Conservation (phyloP, 257 asterid genomes). For the Galeopsis tetrahit region DNA sequence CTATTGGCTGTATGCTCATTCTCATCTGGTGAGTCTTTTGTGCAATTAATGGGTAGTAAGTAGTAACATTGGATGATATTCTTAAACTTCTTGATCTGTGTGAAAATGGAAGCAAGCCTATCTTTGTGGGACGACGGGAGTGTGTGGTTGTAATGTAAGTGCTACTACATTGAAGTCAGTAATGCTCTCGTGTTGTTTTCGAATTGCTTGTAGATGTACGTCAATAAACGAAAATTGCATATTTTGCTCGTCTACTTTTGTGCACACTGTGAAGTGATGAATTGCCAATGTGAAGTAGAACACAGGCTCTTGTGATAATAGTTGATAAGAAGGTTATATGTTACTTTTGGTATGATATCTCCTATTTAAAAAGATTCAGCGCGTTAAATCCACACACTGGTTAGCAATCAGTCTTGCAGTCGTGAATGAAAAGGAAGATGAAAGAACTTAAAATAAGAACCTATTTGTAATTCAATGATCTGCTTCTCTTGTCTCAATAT, state of each 20-base stretch:
- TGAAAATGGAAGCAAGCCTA: background rate
- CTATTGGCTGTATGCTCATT: too few species aligned
- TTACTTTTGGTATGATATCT: background rate
- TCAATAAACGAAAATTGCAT: background rate
- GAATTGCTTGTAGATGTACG: background rate
- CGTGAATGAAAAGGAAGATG: background rate
- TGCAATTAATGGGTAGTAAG: background rate
- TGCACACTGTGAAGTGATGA: background rate
- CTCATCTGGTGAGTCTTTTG: too few species aligned
- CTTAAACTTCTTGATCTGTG: background rate
- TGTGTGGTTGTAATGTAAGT: background rate
- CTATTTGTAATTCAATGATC: background rate
- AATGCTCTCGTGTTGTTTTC: background rate
- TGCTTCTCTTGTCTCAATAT: background rate
- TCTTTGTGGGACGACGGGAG: background rate
- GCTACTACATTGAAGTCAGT: background rate
- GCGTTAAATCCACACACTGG: too few species aligned
- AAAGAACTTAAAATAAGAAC: background rate
- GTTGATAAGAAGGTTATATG: background rate
- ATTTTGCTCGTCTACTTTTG: background rate
- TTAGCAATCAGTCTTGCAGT: background rate
- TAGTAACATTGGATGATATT: background rate
- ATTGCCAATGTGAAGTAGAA: slow-evolving; percentile 5
- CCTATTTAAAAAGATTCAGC: too few species aligned
- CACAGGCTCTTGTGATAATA: background rate